Percentiles rank a stretch among this genome's conserved stretches.
Evolutionary conservation across 495 filamentous ascomycete genomes (phyloP).

Genomic region (Neurospora sublineolata): DNA sequence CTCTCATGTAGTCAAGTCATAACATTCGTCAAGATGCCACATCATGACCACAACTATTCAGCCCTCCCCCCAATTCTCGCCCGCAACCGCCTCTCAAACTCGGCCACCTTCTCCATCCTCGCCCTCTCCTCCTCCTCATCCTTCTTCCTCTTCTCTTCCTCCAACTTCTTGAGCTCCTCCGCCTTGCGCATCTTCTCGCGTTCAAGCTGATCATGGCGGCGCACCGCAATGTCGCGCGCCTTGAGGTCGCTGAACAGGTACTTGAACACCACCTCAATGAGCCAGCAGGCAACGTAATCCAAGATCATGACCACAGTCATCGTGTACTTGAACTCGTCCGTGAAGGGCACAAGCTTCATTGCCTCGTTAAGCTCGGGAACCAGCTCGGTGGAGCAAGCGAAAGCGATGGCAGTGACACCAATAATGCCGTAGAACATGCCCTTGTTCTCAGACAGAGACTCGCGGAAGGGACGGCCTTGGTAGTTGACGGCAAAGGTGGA

Average conservation of each 20-base stretch:
- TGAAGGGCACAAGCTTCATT: slow-evolving; percentile 90
- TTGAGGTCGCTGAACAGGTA: slow-evolving; percentile 77
- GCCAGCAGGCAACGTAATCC: slow-evolving; percentile 80
- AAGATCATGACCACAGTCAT: slow-evolving; percentile 78
- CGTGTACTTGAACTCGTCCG: slow-evolving; percentile 73
- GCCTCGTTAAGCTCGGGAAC: slow-evolving; percentile 91
- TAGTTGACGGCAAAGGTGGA: slow-evolving; percentile 99
- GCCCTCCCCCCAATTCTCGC: slow-evolving; percentile 18
- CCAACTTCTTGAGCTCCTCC: slow-evolving; percentile 45
- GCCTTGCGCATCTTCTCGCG: slow-evolving; percentile 56
- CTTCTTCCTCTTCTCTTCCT: slow-evolving; percentile 44
- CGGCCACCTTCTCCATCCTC: slow-evolving; percentile 30
- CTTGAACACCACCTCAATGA: slow-evolving; percentile 85
- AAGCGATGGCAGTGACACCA: slow-evolving; percentile 77
- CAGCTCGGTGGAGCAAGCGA: slow-evolving; percentile 93
- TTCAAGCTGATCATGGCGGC: slow-evolving; percentile 78
- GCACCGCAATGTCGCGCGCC: slow-evolving; percentile 85
- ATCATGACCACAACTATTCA: slow-evolving; percentile 17
- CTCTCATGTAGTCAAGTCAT: not conserved
- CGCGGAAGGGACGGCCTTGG: slow-evolving; percentile 94
- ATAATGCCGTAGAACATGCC: slow-evolving; percentile 97
- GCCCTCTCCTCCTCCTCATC: slow-evolving; percentile 21
- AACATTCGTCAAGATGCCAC: slow-evolving; percentile 7
- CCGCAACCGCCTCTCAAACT: slow-evolving; percentile 35
- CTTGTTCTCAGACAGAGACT: slow-evolving; percentile 86